These are phyloP conservation scores for Neofusicoccum umdonicola DNA, from an alignment of 2,329 filamentous ascomycete species.

Conservation along the genomic window DNA sequence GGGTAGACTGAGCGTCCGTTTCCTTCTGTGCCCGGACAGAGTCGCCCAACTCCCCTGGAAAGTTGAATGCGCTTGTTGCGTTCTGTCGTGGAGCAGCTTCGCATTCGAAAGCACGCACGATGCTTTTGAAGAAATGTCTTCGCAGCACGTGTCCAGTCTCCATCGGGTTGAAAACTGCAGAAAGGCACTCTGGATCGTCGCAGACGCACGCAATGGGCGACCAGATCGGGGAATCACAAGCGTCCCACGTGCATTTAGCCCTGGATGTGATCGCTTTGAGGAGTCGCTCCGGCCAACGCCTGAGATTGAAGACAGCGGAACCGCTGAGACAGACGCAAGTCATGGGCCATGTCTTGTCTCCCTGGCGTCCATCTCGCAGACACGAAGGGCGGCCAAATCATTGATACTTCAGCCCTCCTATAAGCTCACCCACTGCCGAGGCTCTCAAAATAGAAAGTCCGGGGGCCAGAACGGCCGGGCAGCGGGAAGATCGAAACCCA, in stretches of 20 bases:
- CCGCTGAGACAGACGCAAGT: neutral
- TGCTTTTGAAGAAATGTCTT: no score
- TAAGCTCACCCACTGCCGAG: neutral
- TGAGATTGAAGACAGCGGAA: neutral
- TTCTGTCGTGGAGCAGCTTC: no score
- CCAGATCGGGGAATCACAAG: neutral
- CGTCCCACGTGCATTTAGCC: neutral
- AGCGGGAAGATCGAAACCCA: slow-evolving; percentile 1
- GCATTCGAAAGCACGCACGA: no score
- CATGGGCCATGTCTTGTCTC: neutral
- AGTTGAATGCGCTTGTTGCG: no score
- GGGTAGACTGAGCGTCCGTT: no score
- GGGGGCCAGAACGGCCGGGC: neutral
- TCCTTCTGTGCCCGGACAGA: no score
- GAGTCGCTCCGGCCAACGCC: neutral
- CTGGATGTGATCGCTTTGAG: neutral
- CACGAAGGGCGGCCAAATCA: neutral
- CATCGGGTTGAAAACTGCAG: neutral
- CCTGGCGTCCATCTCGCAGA: neutral
- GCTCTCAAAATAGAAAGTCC: slow-evolving; percentile 3
- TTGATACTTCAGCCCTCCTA: neutral
- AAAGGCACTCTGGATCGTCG: neutral
- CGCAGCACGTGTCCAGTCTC: no score
- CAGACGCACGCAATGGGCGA: neutral
- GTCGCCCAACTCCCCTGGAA: no score